Percentiles rank a stretch among this genome's conserved stretches.
phyloP scores from a whole-genome alignment of 352 stramenopile genomes.

The Globisporangium alternatum region DNA sequence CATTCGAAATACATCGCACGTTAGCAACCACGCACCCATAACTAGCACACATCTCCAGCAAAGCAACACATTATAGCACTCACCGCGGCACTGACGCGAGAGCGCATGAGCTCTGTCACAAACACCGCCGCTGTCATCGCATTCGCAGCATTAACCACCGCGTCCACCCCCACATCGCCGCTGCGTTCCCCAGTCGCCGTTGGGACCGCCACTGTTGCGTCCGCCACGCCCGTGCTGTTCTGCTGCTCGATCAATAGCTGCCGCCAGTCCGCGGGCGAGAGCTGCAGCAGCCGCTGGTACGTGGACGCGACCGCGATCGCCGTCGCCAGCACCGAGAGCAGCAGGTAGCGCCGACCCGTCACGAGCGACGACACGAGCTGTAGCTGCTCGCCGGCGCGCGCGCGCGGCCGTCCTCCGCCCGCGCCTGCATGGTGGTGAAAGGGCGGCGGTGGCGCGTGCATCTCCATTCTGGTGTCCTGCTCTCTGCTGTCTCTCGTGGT shows the following conservation, averaged over 20 bases:
- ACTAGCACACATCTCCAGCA: background rate
- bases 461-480: background rate
- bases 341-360: constrained; percentile 53
- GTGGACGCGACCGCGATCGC: constrained; percentile 47
- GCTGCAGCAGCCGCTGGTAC: constrained; percentile 32
- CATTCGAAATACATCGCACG: background rate
- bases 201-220: background rate
- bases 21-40: background rate
- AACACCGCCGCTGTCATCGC: constrained; percentile 24
- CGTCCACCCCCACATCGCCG: background rate
- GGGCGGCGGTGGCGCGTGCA: background rate
- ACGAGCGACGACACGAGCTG: constrained; percentile 42
- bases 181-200: background rate
- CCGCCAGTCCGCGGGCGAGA: constrained; percentile 18
- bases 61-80: background rate
- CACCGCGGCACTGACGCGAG: constrained; percentile 56
- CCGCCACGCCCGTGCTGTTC: constrained; percentile 10
- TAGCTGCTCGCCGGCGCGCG: constrained; percentile 13
- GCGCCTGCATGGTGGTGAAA: background rate
- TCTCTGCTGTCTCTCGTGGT: background rate
- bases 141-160: background rate
- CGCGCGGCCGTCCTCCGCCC: background rate
- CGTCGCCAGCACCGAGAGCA: constrained; percentile 59
- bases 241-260: constrained; percentile 13
- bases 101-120: constrained; percentile 42